A percentile compares a stretch with the other conserved stretches of the same genome.
phyloP scores from a whole-genome alignment of 768 basidiomycete genomes.

The Lepiota venenata region DNA sequence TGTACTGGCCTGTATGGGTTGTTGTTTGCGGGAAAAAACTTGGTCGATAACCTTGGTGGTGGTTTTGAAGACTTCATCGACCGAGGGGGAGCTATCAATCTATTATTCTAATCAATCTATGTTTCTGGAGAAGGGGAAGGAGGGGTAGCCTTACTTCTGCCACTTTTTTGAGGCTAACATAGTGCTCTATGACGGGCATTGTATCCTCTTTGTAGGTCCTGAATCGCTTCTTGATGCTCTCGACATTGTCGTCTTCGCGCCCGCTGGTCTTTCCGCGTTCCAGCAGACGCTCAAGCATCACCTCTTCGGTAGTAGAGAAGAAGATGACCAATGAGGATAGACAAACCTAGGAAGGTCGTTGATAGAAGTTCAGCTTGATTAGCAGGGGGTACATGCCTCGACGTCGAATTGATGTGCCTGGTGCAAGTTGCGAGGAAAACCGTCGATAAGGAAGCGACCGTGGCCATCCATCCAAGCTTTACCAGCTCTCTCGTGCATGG shows the following conservation, averaged over 20 bases:
- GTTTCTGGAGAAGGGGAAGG: background rate
- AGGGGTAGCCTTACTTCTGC: constrained; percentile 56
- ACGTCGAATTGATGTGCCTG: constrained; percentile 92
- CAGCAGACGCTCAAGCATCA: constrained; percentile 82
- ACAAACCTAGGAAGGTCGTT: constrained; percentile 58
- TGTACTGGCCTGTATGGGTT: background rate
- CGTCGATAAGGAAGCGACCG: constrained; percentile 93
- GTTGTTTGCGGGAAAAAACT: constrained; percentile 23
- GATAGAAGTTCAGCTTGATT: constrained; percentile 4
- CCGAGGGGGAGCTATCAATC: constrained; percentile 65
- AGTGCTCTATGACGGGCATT: constrained; percentile 92
- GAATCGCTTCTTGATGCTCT: constrained; percentile 97
- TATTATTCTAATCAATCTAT: constrained; percentile 22
- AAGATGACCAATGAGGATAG: constrained; percentile 76
- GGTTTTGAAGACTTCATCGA: constrained; percentile 69
- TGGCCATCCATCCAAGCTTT: constrained; percentile 64
- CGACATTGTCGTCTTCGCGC: constrained; percentile 91
- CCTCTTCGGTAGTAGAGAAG: constrained; percentile 83
- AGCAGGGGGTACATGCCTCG: constrained; percentile 44
- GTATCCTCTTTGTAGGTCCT: constrained; percentile 81
- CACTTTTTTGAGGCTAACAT: constrained; percentile 64
- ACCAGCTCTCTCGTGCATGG: constrained; percentile 39
- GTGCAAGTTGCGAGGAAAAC: constrained; percentile 98
- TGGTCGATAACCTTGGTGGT: constrained; percentile 49
- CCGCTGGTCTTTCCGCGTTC: constrained; percentile 93